Percentiles rank a stretch among this genome's conserved stretches.
Conservation (phyloP, 176 grass and related monocot genomes). For the Hyparrhenia diplandra region DNA sequence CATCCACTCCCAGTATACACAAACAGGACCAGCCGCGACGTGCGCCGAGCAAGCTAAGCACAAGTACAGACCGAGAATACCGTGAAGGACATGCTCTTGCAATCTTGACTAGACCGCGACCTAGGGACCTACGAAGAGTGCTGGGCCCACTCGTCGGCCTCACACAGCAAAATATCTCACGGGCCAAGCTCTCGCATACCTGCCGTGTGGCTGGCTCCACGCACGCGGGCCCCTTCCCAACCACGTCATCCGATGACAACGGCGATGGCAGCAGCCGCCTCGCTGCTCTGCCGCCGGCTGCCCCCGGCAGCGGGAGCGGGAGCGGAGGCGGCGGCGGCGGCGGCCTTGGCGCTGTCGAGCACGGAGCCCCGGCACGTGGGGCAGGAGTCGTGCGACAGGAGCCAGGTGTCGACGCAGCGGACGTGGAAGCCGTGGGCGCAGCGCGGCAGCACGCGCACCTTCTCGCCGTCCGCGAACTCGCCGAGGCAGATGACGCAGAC, state of each 20-base stretch:
- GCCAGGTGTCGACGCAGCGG: slow-evolving; percentile 84
- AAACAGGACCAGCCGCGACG: not conserved
- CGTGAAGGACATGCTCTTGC: not conserved
- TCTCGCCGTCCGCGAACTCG: slow-evolving; percentile 82
- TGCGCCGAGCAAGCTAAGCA: not conserved
- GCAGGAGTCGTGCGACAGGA: slow-evolving; percentile 71
- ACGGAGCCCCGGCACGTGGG: slow-evolving; percentile 73
- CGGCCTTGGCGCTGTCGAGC: slow-evolving; percentile 21
- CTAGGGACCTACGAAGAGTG: not conserved
- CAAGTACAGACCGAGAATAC: not conserved
- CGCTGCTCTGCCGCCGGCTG: slow-evolving; percentile 1
- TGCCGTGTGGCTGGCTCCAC: not conserved
- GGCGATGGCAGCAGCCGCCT: slow-evolving; percentile 13
- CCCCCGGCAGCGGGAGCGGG: not conserved
- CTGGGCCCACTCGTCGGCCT: not conserved
- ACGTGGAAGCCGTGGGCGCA: slow-evolving; percentile 85
- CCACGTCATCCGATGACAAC: slow-evolving; percentile 41
- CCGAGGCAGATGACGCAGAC: slow-evolving; percentile 90
- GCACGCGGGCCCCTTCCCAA: not conserved
- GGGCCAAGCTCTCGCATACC: not conserved
- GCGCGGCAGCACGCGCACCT: slow-evolving; percentile 71
- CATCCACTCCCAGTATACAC: not conserved
- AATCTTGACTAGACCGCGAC: slow-evolving; percentile 11
- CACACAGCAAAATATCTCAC: slow-evolving; percentile 34
- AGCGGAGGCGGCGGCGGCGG: not conserved